Conservation (phyloP, 2,329 filamentous ascomycete genomes). For the Akanthomyces uredinophilus region DNA sequence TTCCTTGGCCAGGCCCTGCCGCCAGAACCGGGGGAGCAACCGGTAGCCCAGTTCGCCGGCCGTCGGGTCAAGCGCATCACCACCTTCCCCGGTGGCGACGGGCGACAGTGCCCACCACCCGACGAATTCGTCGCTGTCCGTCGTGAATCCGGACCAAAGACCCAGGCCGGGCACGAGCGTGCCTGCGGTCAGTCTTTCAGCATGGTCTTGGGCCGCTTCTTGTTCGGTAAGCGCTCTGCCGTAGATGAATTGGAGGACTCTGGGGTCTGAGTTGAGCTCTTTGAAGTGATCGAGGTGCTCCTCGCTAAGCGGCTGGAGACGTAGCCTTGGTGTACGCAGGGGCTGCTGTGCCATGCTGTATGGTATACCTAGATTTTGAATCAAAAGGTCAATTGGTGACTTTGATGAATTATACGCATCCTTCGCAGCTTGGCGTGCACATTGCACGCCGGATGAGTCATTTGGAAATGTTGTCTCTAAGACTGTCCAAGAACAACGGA, state of each 20-base stretch:
- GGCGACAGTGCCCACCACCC: conserved; percentile 27
- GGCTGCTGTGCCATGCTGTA: no score
- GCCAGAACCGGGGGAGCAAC: conserved; percentile 26
- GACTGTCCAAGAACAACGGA: no score
- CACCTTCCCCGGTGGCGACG: conserved; percentile 11
- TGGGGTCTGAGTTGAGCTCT: background rate
- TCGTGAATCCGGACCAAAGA: background rate
- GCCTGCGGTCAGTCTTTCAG: background rate
- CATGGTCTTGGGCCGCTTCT: background rate
- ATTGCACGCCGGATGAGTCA: no score
- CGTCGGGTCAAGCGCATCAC: conserved; percentile 6
- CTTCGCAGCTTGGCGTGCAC: no score
- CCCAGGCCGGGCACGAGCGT: background rate
- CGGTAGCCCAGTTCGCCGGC: conserved; percentile 24
- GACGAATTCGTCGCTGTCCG: conserved; percentile 22
- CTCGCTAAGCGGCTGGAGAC: background rate
- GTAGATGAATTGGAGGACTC: background rate
- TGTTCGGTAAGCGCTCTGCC: background rate
- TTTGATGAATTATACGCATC: no score
- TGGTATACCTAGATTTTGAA: no score
- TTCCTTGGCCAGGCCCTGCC: conserved; percentile 27
- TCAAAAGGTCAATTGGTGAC: no score
- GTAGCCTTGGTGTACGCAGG: background rate
- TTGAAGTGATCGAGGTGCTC: background rate
- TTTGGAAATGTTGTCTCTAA: no score